Percentiles rank a stretch among this genome's conserved stretches.
These are phyloP conservation scores for Monosporozyma solicola DNA, from an alignment of 805 yeast species.

Conservation along the genomic window DNA sequence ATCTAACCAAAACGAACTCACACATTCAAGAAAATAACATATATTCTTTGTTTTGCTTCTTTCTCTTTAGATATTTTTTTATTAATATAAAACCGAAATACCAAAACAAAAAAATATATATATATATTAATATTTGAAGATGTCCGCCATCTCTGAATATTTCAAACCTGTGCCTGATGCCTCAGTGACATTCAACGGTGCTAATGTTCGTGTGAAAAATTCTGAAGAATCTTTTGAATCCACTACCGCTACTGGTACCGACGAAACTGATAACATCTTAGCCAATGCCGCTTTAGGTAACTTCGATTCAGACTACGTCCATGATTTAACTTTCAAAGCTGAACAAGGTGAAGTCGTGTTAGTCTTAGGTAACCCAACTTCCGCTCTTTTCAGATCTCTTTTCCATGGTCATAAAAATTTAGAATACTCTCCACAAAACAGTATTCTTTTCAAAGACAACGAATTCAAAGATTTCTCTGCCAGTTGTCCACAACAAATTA, in stretches of 20 bases:
- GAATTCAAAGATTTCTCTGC: constrained; percentile 15
- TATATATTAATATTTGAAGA: neutral
- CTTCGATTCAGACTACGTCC: constrained; percentile 1
- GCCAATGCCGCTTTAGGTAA: constrained; percentile 1
- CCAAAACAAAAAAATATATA: neutral
- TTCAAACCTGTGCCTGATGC: constrained; percentile 20
- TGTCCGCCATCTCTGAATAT: constrained; percentile 19
- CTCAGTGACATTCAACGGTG: constrained; percentile 19
- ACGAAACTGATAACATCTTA: neutral
- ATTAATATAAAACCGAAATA: neutral
- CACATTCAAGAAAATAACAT: neutral
- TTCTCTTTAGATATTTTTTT: neutral
- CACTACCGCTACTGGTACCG: neutral
- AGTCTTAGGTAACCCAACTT: constrained; percentile 22
- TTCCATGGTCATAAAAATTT: constrained; percentile 15
- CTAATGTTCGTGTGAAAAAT: constrained; percentile 9
- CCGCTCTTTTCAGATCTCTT: constrained; percentile 18
- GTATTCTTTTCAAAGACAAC: constrained; percentile 17
- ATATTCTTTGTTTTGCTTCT: neutral
- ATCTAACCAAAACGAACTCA: neutral
- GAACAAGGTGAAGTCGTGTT: constrained; percentile 23
- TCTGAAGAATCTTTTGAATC: neutral
- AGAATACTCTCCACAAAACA: constrained; percentile 15
- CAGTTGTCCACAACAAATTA: constrained; percentile 21
- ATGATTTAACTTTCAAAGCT: constrained; percentile 19